Conservation (phyloP, 805 yeast genomes). For the Candida ovalis region DNA sequence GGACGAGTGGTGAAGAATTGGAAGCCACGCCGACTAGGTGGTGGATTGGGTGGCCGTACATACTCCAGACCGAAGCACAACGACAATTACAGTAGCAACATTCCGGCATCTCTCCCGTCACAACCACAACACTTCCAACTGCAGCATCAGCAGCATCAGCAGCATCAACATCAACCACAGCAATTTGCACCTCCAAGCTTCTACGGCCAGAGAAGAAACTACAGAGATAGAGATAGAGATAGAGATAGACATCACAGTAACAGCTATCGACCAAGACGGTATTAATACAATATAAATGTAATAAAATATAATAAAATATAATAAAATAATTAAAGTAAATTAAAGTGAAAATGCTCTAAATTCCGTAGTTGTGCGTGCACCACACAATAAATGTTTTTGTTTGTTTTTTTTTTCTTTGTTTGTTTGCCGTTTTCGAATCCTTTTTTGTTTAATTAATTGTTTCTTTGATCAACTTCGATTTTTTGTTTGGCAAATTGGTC, state of each 20-base stretch:
- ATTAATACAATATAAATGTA: not conserved
- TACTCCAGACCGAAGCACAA: constrained; percentile 4
- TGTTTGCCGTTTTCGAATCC: too few species aligned
- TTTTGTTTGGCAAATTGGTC: too few species aligned
- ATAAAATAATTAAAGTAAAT: too few species aligned
- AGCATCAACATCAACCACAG: not conserved
- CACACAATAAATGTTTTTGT: not conserved
- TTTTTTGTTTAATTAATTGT: too few species aligned
- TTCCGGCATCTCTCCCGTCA: not conserved
- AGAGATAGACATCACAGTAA: not conserved
- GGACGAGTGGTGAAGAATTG: constrained; percentile 63
- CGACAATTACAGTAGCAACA: not conserved
- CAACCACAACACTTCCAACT: not conserved
- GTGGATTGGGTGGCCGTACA: constrained; percentile 78
- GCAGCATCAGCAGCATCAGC: not conserved
- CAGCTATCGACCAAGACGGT: not conserved
- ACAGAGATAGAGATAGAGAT: not conserved
- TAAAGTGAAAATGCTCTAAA: too few species aligned
- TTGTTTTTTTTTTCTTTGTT: not conserved
- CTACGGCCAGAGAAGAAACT: not conserved
- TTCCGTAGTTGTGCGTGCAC: not conserved
- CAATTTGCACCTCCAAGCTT: constrained; percentile 1
- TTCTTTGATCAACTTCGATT: too few species aligned
- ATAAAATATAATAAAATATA: not conserved
- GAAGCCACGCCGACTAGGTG: constrained; percentile 77